Conservation (phyloP, 2,329 filamentous ascomycete species). For the Talaromyces marneffei region DNA sequence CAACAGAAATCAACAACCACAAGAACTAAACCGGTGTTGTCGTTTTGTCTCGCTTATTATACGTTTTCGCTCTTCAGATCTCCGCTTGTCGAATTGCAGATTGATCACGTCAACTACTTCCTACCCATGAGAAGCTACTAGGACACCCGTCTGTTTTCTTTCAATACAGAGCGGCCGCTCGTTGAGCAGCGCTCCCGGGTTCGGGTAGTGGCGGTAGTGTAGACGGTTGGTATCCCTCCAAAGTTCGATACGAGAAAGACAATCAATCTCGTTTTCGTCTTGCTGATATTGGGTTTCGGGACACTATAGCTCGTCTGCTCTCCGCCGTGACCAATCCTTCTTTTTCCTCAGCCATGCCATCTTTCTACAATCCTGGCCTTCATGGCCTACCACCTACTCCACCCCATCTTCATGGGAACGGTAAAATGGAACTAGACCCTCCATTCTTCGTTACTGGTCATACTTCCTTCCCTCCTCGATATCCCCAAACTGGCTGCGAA, state of each 20-base stretch:
- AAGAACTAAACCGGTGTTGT: background rate
- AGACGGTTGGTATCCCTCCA: constrained; percentile 34
- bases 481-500: constrained; percentile 40
- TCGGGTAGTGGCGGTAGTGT: constrained; percentile 37
- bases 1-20: background rate
- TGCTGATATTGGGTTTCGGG: constrained; percentile 20
- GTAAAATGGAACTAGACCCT: constrained; percentile 34
- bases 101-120: constrained; percentile 16
- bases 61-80: background rate
- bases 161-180: constrained; percentile 35
- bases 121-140: constrained; percentile 38
- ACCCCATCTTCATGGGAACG: constrained; percentile 34
- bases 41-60: background rate
- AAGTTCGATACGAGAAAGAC: background rate
- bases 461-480: constrained; percentile 38
- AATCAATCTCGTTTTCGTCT: constrained; percentile 1
- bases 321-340: constrained; percentile 30
- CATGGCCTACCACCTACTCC: constrained; percentile 40
- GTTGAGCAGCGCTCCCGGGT: constrained; percentile 33
- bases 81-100: constrained; percentile 14
- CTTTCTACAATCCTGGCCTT: constrained; percentile 37
- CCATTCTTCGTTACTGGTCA: constrained; percentile 36
- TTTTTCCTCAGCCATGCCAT: constrained; percentile 32
- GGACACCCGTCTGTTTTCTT: constrained; percentile 23
- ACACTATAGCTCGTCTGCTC: constrained; percentile 30